Conservation (phyloP, 768 basidiomycete genomes). For the Strobilomyces dryophilus region DNA sequence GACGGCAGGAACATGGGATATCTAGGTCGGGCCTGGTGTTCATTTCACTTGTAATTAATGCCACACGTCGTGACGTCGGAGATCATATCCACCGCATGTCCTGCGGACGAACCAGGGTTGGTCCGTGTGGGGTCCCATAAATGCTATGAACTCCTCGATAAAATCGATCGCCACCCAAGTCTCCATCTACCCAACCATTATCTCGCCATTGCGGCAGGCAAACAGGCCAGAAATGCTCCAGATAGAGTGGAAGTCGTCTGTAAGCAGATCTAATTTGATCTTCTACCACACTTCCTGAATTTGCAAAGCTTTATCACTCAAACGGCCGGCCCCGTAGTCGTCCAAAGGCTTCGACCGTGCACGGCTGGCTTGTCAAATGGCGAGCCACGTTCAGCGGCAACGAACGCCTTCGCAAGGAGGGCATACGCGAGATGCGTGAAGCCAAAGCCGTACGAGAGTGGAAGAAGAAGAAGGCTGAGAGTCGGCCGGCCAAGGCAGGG, state of each 20-base stretch:
- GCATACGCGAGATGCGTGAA: conserved; percentile 67
- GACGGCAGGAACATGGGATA: background rate
- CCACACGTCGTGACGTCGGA: conserved; percentile 8
- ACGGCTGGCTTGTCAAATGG: conserved; percentile 77
- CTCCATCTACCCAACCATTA: conserved; percentile 4
- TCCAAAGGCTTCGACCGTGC: conserved; percentile 54
- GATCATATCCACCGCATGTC: conserved; percentile 12
- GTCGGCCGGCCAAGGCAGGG: conserved; percentile 14
- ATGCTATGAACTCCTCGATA: conserved; percentile 5
- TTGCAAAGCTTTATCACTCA: conserved; percentile 30
- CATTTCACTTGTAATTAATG: background rate
- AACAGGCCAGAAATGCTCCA: conserved; percentile 22
- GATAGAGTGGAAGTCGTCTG: conserved; percentile 34
- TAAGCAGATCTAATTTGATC: conserved; percentile 14
- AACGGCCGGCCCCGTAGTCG: conserved; percentile 42
- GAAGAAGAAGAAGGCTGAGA: conserved; percentile 24
- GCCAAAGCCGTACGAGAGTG: conserved; percentile 37
- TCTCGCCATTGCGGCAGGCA: background rate
- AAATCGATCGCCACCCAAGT: conserved; percentile 7
- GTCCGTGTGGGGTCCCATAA: conserved; percentile 17
- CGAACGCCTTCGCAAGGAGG: conserved; percentile 57
- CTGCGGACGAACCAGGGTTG: background rate
- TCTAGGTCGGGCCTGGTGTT: background rate
- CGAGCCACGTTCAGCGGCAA: conserved; percentile 66
- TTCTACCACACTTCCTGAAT: background rate